These are phyloP conservation scores for Phytophthora rubi DNA, from an alignment of 352 stramenopile genomes.

Conservation along the genomic window DNA sequence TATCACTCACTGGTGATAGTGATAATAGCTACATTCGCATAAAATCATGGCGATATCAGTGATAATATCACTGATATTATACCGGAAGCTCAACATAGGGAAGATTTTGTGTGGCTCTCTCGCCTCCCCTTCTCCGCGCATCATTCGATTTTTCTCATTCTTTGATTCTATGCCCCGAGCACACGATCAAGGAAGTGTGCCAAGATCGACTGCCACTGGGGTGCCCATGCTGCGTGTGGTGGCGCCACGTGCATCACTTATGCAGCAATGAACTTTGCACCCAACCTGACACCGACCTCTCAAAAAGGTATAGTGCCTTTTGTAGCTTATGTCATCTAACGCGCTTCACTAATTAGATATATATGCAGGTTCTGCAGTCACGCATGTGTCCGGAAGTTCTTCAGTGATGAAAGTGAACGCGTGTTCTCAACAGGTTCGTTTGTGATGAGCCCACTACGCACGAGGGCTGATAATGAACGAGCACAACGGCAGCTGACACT, in stretches of 20 bases:
- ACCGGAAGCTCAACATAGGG: no score
- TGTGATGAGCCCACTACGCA: no score
- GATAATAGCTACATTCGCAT: no score
- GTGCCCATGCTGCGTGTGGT: background rate
- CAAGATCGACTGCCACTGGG: background rate
- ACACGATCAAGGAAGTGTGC: background rate
- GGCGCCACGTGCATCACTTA: background rate
- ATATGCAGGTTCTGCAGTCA: background rate
- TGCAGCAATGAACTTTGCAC: background rate
- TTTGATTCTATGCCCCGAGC: background rate
- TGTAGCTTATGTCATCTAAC: background rate
- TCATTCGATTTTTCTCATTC: background rate
- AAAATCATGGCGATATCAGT: no score
- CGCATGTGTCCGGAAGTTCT: background rate
- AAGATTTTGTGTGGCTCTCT: no score
- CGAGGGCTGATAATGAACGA: no score
- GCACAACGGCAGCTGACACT: no score
- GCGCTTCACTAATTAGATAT: background rate
- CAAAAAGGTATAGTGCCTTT: background rate
- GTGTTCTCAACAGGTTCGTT: no score
- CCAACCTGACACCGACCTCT: background rate
- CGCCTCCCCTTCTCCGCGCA: no score
- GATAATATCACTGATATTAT: no score
- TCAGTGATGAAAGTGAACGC: background rate
- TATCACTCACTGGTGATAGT: no score